Evolutionary conservation across 129 eudicot species (phyloP).

Genomic region (Cynara cardunculus): DNA sequence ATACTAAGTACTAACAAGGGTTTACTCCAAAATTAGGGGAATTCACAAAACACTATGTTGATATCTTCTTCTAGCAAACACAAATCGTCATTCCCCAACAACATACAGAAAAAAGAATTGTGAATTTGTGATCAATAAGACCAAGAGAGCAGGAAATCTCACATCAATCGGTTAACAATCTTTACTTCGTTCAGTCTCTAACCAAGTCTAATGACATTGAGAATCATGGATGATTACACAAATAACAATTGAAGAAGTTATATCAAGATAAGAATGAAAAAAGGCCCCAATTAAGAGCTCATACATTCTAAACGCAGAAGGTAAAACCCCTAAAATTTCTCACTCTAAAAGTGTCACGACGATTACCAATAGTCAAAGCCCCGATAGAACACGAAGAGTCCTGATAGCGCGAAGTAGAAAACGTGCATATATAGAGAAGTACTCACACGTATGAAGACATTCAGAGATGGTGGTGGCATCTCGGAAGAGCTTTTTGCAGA

Average conservation of each 20-base stretch:
- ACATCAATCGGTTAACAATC: not conserved
- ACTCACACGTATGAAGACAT: conserved; percentile 93
- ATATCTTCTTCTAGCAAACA: not conserved
- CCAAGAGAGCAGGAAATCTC: conserved; percentile 20
- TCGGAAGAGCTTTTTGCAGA: conserved; percentile 67
- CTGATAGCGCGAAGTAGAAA: not conserved
- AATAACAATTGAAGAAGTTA: not conserved
- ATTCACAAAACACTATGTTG: not conserved
- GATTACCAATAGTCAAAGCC: not conserved
- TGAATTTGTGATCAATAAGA: not conserved
- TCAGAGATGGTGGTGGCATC: conserved; percentile 91
- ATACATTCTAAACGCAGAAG: conserved; percentile 14
- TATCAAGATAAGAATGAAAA: not conserved
- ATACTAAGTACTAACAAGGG: not conserved
- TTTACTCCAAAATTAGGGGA: conserved; percentile 14
- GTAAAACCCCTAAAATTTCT: not conserved
- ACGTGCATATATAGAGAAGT: not conserved
- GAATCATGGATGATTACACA: not conserved
- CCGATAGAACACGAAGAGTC: not conserved
- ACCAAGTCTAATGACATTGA: not conserved
- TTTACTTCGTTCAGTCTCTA: not conserved
- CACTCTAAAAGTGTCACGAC: not conserved
- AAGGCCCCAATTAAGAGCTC: conserved; percentile 1
- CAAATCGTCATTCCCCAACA: not conserved
- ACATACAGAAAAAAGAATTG: not conserved